Conservation (phyloP, 139 green algal species). For the Picochlorum sp. region DNA sequence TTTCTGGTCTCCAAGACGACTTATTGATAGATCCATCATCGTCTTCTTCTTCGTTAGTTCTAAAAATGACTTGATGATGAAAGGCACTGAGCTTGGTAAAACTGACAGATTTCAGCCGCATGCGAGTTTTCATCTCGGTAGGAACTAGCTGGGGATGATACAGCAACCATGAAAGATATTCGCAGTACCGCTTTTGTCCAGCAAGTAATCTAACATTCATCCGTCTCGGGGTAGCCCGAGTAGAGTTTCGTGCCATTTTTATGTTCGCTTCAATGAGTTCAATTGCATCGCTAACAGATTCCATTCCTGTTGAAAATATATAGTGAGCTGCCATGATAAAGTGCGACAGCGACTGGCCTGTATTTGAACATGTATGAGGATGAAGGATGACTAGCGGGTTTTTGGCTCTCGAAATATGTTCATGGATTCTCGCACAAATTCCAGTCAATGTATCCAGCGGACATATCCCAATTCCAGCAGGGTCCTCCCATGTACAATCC, state of each 20-base stretch:
- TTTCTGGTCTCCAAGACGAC: not conserved
- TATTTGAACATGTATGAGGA: conserved; percentile 14
- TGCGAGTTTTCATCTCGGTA: not conserved
- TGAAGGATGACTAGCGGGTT: conserved; percentile 22
- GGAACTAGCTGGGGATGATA: conserved; percentile 12
- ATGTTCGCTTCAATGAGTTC: conserved; percentile 6
- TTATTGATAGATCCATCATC: not conserved
- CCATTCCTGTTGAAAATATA: conserved; percentile 14
- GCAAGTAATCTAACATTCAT: conserved; percentile 4
- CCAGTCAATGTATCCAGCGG: conserved; percentile 16
- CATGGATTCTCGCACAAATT: conserved; percentile 23
- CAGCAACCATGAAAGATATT: conserved; percentile 19
- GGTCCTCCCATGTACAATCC: conserved; percentile 3
- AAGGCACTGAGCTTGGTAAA: conserved; percentile 14
- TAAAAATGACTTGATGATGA: not conserved
- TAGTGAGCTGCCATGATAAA: conserved; percentile 24
- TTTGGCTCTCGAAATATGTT: conserved; percentile 6
- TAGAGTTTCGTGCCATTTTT: not conserved
- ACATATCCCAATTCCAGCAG: conserved; percentile 20
- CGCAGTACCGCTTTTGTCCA: conserved; percentile 9
- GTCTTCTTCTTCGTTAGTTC: not conserved
- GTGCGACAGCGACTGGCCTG: conserved; percentile 6
- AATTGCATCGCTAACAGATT: conserved; percentile 14
- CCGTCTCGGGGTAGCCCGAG: not conserved
- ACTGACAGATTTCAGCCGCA: not conserved